Conservation (phyloP, 805 yeast species). For the Yueomyces sp. region DNA sequence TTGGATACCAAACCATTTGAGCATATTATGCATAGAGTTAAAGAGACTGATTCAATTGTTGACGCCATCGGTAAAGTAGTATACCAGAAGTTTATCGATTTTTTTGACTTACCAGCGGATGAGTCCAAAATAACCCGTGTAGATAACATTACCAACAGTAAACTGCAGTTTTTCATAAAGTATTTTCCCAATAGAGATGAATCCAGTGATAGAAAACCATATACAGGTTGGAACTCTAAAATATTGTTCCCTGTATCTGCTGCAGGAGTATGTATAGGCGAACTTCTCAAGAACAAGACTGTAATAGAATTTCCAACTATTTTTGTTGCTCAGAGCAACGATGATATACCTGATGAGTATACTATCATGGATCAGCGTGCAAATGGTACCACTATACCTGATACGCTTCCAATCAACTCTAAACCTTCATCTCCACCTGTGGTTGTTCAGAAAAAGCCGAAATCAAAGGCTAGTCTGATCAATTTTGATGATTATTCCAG, state of each 20-base stretch:
- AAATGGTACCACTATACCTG: background rate
- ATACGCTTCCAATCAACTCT: background rate
- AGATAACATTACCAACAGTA: constrained; percentile 4
- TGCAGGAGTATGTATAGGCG: constrained; percentile 28
- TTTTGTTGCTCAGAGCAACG: constrained; percentile 25
- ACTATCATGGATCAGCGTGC: constrained; percentile 13
- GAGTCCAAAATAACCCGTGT: constrained; percentile 7
- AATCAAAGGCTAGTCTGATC: background rate
- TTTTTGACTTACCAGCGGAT: constrained; percentile 3
- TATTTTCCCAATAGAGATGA: constrained; percentile 17
- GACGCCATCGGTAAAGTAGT: constrained; percentile 23
- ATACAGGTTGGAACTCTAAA: constrained; percentile 2
- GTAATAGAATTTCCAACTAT: constrained; percentile 75
- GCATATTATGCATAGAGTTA: constrained; percentile 27
- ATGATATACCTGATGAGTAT: constrained; percentile 17
- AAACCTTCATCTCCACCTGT: background rate
- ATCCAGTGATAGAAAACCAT: background rate
- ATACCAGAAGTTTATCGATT: constrained; percentile 15
- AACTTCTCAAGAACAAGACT: constrained; percentile 37
- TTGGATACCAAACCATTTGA: constrained; percentile 14
- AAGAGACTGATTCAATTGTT: constrained; percentile 20
- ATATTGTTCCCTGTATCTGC: constrained; percentile 28
- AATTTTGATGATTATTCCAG: constrained; percentile 1
- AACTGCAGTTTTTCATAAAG: constrained; percentile 15
- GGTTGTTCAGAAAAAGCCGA: background rate